Percentiles rank a stretch among this genome's conserved stretches.
Conservation (phyloP, 148 eudicot genomes). For the Vaccinium corymbosum region DNA sequence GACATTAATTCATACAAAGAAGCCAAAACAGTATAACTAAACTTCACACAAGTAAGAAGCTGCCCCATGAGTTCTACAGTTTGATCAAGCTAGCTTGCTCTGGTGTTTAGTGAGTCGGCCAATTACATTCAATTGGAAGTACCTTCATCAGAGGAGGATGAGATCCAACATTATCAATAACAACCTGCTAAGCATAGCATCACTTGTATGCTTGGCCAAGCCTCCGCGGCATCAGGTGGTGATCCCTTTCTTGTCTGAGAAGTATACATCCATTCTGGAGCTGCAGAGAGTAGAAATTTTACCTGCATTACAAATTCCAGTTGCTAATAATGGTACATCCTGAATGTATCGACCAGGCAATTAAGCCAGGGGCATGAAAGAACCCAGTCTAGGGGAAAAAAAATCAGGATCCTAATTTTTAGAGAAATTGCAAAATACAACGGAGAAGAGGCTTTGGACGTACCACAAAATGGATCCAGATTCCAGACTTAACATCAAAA, state of each 20-base stretch:
- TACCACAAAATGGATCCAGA: too few relatives aligned
- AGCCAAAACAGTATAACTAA: too few relatives aligned
- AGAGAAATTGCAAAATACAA: neutral
- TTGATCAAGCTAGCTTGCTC: neutral
- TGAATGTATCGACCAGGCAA: neutral
- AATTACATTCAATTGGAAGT: neutral
- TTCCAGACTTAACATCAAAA: too few relatives aligned
- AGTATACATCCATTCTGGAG: neutral
- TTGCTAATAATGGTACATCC: neutral
- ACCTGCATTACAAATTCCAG: neutral
- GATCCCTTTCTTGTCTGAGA: neutral
- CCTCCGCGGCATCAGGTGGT: neutral
- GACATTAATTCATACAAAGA: too few relatives aligned
- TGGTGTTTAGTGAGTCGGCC: neutral
- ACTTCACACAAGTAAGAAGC: too few relatives aligned
- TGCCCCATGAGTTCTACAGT: neutral
- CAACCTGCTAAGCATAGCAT: neutral
- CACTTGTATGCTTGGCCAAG: neutral
- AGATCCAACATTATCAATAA: neutral
- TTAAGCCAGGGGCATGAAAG: neutral
- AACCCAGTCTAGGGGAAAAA: neutral
- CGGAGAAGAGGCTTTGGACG: too few relatives aligned
- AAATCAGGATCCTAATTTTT: neutral
- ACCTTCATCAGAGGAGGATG: neutral
- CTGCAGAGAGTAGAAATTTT: neutral